Evolutionary conservation across 176 grass and related monocot genomes (phyloP).

Genomic region (Carex scoparia): DNA sequence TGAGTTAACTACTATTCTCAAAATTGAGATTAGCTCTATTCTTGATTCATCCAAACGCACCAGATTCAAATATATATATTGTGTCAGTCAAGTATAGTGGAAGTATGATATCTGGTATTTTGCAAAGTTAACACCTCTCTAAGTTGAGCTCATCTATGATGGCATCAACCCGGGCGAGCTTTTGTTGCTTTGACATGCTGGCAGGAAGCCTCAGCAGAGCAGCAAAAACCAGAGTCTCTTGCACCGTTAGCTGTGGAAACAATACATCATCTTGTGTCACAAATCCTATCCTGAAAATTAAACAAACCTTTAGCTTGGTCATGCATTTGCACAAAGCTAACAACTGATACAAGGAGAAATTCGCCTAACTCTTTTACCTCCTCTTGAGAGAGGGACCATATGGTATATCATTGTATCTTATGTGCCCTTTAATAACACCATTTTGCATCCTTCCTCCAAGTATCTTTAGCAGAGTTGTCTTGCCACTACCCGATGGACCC

Average conservation of each 20-base stretch:
- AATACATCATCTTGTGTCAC: conserved; percentile 91
- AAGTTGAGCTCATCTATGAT: conserved; percentile 75
- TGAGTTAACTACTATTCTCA: no score
- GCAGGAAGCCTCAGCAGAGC: conserved; percentile 77
- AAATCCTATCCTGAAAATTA: conserved; percentile 73
- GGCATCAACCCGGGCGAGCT: conserved; percentile 57
- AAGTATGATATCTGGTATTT: background rate
- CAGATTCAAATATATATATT: background rate
- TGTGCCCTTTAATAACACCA: conserved; percentile 58
- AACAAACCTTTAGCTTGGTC: background rate
- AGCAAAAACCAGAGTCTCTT: conserved; percentile 89
- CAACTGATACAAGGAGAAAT: background rate
- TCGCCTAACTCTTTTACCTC: conserved; percentile 37
- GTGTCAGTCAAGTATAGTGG: background rate
- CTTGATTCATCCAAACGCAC: no score
- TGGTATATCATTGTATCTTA: conserved; percentile 75
- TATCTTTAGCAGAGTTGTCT: conserved; percentile 85
- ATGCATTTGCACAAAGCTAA: background rate
- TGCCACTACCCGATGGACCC: conserved; percentile 92
- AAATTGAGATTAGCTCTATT: no score
- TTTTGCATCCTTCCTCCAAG: conserved; percentile 64
- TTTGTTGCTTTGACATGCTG: conserved; percentile 77
- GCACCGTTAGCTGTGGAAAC: conserved; percentile 86
- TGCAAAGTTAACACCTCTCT: conserved; percentile 42
- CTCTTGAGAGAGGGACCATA: conserved; percentile 69